Conservation (phyloP, 169 alveolate species). For the Plasmodium ovale region DNA sequence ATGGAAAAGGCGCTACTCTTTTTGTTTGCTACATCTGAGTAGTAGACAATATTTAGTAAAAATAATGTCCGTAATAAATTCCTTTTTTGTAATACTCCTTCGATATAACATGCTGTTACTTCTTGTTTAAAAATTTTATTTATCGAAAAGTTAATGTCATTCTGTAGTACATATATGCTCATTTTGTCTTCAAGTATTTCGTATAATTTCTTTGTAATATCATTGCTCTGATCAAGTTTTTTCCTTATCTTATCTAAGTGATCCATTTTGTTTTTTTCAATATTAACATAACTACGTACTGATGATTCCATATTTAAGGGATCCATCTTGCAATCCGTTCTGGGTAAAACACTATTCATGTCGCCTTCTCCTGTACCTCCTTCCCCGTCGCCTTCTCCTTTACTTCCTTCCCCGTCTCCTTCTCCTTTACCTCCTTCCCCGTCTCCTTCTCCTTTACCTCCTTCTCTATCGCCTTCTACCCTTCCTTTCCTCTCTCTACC, state of each 20-base stretch:
- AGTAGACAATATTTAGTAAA: slow-evolving; percentile 42
- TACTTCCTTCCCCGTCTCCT: too few species aligned
- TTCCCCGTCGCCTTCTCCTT: too few species aligned
- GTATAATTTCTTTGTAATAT: slow-evolving; percentile 18
- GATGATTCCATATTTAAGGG: not conserved
- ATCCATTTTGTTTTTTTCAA: not conserved
- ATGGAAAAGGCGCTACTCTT: slow-evolving; percentile 80
- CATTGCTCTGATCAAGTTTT: slow-evolving; percentile 26
- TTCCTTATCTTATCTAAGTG: slow-evolving; percentile 13
- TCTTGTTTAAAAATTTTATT: slow-evolving; percentile 35
- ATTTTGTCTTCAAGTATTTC: slow-evolving; percentile 37
- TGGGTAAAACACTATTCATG: too few species aligned
- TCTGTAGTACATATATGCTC: slow-evolving; percentile 50
- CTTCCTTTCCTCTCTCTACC: not conserved
- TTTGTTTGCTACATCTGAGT: slow-evolving; percentile 80
- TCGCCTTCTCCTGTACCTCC: too few species aligned
- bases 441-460: too few species aligned
- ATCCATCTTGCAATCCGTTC: not conserved
- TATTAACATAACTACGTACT: not conserved
- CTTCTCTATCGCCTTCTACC: not conserved
- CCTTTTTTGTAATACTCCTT: slow-evolving; percentile 12
- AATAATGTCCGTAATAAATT: slow-evolving; percentile 22
- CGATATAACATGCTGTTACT: slow-evolving; percentile 30
- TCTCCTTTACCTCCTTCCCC: too few species aligned
- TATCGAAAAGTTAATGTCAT: slow-evolving; percentile 54